These are phyloP conservation scores for Wakefieldia striispora DNA, from an alignment of 768 basidiomycete species.

Conservation along the genomic window DNA sequence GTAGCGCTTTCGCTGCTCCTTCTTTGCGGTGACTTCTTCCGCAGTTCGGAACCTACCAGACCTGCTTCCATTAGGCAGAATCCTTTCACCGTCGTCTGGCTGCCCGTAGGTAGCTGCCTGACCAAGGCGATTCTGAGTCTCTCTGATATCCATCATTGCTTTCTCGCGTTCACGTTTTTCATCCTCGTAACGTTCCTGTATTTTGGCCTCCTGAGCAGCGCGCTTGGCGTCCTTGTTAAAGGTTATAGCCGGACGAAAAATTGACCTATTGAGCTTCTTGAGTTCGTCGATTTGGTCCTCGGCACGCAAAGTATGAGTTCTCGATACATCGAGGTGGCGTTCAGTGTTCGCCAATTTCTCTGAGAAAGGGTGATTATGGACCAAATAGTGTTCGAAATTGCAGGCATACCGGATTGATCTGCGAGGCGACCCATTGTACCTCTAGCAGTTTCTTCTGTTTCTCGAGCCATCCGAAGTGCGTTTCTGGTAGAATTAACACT, in stretches of 20 bases:
- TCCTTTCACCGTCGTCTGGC: conserved; percentile 43
- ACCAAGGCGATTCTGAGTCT: conserved; percentile 84
- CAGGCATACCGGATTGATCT: conserved; percentile 82
- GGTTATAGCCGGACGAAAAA: conserved; percentile 88
- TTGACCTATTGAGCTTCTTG: conserved; percentile 90
- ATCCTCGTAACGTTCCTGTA: conserved; percentile 83
- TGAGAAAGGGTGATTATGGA: conserved; percentile 23
- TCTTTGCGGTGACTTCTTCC: conserved; percentile 52
- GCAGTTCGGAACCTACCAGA: conserved; percentile 44
- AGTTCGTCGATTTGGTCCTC: conserved; percentile 92
- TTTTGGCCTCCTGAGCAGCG: conserved; percentile 78
- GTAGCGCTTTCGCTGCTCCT: conserved; percentile 76
- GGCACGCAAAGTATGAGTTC: conserved; percentile 83
- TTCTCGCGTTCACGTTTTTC: conserved; percentile 83
- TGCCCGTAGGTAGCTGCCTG: conserved; percentile 64
- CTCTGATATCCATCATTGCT: conserved; percentile 80
- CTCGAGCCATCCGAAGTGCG: conserved; percentile 88
- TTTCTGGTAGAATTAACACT: conserved; percentile 86
- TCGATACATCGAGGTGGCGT: conserved; percentile 89
- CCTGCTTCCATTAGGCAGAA: conserved; percentile 30
- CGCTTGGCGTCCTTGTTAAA: conserved; percentile 95
- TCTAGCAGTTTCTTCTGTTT: conserved; percentile 93
- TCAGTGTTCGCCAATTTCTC: conserved; percentile 93
- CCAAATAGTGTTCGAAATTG: background rate
- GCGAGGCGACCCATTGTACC: conserved; percentile 82